Percentiles rank a stretch among this genome's conserved stretches.
Conservation (phyloP, 257 asterid genomes). For the Ophiorrhiza pumila region DNA sequence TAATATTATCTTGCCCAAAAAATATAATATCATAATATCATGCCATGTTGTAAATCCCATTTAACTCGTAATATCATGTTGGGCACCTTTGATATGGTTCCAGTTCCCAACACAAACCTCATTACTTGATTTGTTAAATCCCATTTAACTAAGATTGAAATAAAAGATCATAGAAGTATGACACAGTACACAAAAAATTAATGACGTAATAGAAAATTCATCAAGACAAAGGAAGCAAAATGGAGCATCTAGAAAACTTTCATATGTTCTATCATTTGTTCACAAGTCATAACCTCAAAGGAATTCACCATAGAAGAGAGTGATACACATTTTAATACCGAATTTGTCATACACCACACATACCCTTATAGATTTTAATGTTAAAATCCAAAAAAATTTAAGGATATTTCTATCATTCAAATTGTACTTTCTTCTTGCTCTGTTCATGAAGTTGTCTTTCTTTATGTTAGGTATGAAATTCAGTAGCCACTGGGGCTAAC, state of each 20-base stretch:
- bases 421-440: background rate
- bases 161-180: no score
- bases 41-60: background rate
- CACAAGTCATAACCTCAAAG: background rate
- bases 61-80: background rate
- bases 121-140: background rate
- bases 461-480: background rate
- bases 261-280: background rate
- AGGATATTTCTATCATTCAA: background rate
- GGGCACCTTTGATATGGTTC: background rate
- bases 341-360: background rate
- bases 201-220: background rate
- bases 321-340: background rate
- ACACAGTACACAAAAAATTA: background rate
- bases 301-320: background rate
- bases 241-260: background rate
- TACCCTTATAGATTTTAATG: background rate
- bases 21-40: no score
- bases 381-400: background rate
- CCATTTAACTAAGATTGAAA: background rate
- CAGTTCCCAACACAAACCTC: background rate
- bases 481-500: no score
- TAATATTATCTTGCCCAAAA: no score
- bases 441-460: background rate
- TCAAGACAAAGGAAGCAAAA: background rate